These are phyloP conservation scores for Erigeron canadensis DNA, from an alignment of 129 eudicot species.

Conservation along the genomic window DNA sequence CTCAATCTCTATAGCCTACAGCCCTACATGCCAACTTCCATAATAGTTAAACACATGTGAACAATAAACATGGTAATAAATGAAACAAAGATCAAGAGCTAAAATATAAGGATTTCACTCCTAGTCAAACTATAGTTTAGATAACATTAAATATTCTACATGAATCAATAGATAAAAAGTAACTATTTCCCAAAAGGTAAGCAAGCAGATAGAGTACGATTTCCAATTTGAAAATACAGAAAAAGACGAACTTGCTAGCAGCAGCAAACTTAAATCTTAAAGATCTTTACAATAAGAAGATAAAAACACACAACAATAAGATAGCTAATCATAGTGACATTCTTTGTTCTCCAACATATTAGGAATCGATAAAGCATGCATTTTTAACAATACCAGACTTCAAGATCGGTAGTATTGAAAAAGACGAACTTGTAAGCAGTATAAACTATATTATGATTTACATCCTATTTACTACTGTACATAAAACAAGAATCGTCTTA, in stretches of 20 bases:
- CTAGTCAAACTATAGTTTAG: conserved; percentile 1
- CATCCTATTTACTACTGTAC: conserved; percentile 8
- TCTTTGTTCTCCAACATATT: background rate
- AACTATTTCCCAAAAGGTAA: background rate
- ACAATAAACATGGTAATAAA: conserved; percentile 4
- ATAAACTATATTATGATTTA: conserved; percentile 5
- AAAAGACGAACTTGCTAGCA: conserved; percentile 20
- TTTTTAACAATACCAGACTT: conserved; percentile 22
- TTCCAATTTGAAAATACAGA: conserved; percentile 14
- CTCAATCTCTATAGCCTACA: background rate
- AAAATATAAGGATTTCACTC: background rate
- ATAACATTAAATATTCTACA: background rate
- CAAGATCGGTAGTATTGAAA: conserved; percentile 23
- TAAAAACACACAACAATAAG: conserved; percentile 9
- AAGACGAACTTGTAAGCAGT: conserved; percentile 26
- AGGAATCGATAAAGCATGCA: conserved; percentile 11
- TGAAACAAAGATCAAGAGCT: background rate
- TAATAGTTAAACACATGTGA: too few species aligned
- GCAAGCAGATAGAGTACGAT: conserved; percentile 6
- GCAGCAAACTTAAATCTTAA: background rate
- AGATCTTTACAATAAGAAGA: background rate
- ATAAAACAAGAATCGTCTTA: conserved; percentile 1
- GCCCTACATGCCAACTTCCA: background rate
- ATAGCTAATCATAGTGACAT: background rate
- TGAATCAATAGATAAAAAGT: background rate